Conservation (phyloP, 2,329 filamentous ascomycete genomes). For the Monosporascus sp. region DNA sequence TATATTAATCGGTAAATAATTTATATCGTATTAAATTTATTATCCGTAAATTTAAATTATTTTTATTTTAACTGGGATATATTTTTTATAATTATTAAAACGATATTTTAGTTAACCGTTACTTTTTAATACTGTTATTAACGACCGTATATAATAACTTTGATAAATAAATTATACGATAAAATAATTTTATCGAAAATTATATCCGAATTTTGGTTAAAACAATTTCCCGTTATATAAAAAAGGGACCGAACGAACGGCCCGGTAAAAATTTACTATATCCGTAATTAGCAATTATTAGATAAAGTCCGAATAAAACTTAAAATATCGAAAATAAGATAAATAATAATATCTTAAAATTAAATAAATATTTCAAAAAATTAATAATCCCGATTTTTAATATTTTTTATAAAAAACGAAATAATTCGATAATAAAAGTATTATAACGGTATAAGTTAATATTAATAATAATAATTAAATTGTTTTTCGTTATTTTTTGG, state of each 20-base stretch:
- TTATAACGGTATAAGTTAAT: too few species aligned
- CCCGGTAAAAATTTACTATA: constrained; percentile 32
- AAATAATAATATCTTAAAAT: too few species aligned
- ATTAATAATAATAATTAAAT: too few species aligned
- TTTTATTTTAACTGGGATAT: constrained; percentile 11
- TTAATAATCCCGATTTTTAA: too few species aligned
- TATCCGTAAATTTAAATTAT: constrained; percentile 5
- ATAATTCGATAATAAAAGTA: too few species aligned
- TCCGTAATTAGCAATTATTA: constrained; percentile 19
- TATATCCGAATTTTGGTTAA: constrained; percentile 10
- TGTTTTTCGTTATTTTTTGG: too few species aligned
- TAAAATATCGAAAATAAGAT: too few species aligned
- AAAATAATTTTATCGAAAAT: constrained; percentile 32
- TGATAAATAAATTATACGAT: constrained; percentile 32
- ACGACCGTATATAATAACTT: constrained; percentile 20
- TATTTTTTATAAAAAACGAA: too few species aligned
- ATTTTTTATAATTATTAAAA: constrained; percentile 24
- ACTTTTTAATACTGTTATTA: background rate
- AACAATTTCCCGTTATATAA: constrained; percentile 30
- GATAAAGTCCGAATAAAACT: too few species aligned
- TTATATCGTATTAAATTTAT: constrained; percentile 11
- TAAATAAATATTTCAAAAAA: too few species aligned
- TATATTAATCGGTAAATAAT: background rate
- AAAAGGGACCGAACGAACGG: constrained; percentile 24
- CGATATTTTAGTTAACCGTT: constrained; percentile 14